Evolutionary conservation across 306 rosid species (phyloP), one percentile per base, ranked within the genome.

Genomic region (Begonia fuchsioides): DNA sequence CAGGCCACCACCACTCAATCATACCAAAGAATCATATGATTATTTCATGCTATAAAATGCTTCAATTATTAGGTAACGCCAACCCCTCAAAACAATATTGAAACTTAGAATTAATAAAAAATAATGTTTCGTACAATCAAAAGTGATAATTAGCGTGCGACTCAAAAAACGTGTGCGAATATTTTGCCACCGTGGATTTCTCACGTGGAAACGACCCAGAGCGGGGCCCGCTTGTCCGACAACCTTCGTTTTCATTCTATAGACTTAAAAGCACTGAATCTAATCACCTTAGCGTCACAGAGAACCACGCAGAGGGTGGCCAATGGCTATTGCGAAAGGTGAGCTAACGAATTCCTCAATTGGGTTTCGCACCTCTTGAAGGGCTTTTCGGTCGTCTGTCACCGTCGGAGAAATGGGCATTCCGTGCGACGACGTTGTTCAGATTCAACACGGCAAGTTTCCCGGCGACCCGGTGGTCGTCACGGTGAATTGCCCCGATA

Each of bases 401-500:
- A 10, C 15, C 2, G 50, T 57, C 53, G 48, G 12, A 41, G 57
- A 32, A 8, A 86, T 81, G 96, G 96, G 88, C 14, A 70, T 86
- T 12, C 69, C 69, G 0, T 69, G 64, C 63, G 93, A 81, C 54
- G 93, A 86, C 60, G 58, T 65, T 61, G 83, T 86, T 18, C 63
- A 73, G 61, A 74, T 86, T 52, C 67, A 68, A 65, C 70, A 12
- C 8, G 77, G 72, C 2, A 71, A 72, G 59, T 43, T 32, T 18
- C 2, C 57, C 13, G 59, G 53, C 32, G 86, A 81, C 12, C 76
- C 88, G 16, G 51, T 55, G 44, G 59, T 81, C 52, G 67, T 81
- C 19, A 86, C 96, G 1, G 73, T 86, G 48, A 86, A 79, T 54
- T 86, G 96, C 47, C 96, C 96, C 7, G 88, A 86, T 59, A 68